phyloP scores from a whole-genome alignment of 768 basidiomycete genomes.

The Floccularia luteovirens region DNA sequence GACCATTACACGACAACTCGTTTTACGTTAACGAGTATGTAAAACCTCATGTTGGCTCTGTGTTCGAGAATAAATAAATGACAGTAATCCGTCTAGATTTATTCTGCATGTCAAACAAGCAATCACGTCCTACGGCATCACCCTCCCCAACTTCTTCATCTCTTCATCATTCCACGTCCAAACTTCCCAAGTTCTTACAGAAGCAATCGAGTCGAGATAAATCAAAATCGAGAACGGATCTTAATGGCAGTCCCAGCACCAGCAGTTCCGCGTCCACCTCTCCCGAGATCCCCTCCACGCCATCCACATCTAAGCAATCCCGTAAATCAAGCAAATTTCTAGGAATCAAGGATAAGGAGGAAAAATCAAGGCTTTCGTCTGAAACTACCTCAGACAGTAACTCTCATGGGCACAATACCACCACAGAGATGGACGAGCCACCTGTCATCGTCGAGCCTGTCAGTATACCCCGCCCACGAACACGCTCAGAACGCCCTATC shows the following conservation, averaged over 20 bases:
- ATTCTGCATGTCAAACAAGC: constrained; percentile 35
- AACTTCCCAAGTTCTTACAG: constrained; percentile 63
- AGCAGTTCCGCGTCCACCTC: constrained; percentile 24
- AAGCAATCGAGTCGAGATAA: constrained; percentile 52
- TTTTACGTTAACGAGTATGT: too few species aligned
- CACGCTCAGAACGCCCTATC: constrained; percentile 49
- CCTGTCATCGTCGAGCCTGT: constrained; percentile 66
- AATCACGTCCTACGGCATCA: constrained; percentile 25
- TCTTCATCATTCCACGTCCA: constrained; percentile 32
- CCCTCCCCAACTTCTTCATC: constrained; percentile 24
- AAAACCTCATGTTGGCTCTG: too few species aligned
- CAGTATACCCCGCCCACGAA: constrained; percentile 42
- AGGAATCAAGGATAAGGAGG: constrained; percentile 19
- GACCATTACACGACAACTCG: too few species aligned
- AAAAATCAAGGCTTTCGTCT: constrained; percentile 20
- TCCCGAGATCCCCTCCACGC: constrained; percentile 13
- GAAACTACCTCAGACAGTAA: not conserved
- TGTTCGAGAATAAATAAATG: too few species aligned
- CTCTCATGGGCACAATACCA: constrained; percentile 7
- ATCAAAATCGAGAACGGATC: constrained; percentile 41
- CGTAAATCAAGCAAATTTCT: constrained; percentile 28
- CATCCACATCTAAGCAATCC: constrained; percentile 11
- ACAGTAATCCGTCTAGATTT: not conserved
- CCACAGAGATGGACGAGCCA: constrained; percentile 33
- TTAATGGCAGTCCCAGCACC: constrained; percentile 33